Percentiles rank a stretch among this genome's conserved stretches.
phyloP scores from a whole-genome alignment of 495 filamentous ascomycete genomes.

The Venustampulla echinocandica region DNA sequence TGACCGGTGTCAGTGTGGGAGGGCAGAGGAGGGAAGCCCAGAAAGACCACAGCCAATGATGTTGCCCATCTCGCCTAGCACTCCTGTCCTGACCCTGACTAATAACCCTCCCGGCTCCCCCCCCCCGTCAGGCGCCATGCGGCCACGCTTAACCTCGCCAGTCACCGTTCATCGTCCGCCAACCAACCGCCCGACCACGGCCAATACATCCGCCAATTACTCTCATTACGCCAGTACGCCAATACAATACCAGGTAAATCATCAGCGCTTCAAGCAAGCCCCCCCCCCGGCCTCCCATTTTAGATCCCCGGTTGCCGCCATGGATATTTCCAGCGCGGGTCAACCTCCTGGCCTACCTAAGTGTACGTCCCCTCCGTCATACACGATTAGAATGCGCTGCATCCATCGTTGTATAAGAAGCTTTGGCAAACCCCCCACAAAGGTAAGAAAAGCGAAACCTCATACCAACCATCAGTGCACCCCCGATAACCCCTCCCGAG shows the following conservation, averaged over 20 bases:
- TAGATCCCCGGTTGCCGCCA: neutral
- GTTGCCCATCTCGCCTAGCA: too few species aligned
- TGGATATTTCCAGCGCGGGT: neutral
- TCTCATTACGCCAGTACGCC: neutral
- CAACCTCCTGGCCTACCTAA: neutral
- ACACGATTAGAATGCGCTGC: neutral
- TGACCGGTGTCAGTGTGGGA: too few species aligned
- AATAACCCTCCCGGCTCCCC: too few species aligned
- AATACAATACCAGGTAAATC: too few species aligned
- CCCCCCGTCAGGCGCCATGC: too few species aligned
- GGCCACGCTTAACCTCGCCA: too few species aligned
- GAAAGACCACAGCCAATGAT: too few species aligned
- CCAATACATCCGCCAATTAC: neutral
- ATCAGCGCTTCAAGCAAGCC: neutral
- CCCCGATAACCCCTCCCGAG: neutral
- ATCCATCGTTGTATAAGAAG: conserved; percentile 4
- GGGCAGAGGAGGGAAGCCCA: too few species aligned
- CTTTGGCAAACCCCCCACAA: neutral
- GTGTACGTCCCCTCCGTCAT: too few species aligned
- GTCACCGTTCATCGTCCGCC: too few species aligned
- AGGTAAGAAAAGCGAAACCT: neutral
- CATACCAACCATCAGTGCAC: neutral
- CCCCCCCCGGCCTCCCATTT: neutral
- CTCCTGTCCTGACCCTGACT: too few species aligned
- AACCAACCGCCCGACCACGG: neutral